These are phyloP conservation scores for Pythium phragmiticola DNA, from an alignment of 352 stramenopile species.

Conservation along the genomic window DNA sequence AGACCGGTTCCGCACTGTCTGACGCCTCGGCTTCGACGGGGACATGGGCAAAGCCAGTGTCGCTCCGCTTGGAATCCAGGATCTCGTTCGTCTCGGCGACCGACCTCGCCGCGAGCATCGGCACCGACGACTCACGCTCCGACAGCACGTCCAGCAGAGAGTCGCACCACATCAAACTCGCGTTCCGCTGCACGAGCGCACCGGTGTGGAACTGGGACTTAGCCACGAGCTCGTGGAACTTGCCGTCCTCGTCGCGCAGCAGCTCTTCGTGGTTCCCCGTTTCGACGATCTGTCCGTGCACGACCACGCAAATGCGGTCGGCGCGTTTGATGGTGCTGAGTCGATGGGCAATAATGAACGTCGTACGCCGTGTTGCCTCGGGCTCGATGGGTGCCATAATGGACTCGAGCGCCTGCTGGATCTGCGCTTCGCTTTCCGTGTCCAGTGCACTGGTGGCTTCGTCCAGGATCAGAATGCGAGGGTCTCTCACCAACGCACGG, in stretches of 20 bases:
- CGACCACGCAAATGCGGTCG: slow-evolving; percentile 38
- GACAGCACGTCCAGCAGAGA: slow-evolving; percentile 18
- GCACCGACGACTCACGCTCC: slow-evolving; percentile 17
- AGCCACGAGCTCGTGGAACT: slow-evolving; percentile 23
- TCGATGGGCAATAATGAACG: slow-evolving; percentile 40
- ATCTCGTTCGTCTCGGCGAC: not conserved
- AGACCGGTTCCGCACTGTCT: not conserved
- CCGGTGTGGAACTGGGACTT: slow-evolving; percentile 6
- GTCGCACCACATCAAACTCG: slow-evolving; percentile 27
- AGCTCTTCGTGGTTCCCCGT: slow-evolving; percentile 26
- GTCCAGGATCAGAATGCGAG: slow-evolving; percentile 2
- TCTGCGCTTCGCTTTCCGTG: not conserved
- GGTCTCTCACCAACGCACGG: slow-evolving; percentile 27
- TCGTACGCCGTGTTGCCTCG: slow-evolving; percentile 41
- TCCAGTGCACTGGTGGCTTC: slow-evolving; percentile 9
- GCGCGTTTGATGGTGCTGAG: slow-evolving; percentile 37
- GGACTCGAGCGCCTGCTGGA: slow-evolving; percentile 25
- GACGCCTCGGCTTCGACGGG: not conserved
- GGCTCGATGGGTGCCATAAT: slow-evolving; percentile 21
- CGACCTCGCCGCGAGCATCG: slow-evolving; percentile 16
- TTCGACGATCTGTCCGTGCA: slow-evolving; percentile 24
- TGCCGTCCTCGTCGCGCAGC: slow-evolving; percentile 10
- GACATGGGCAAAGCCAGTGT: not conserved
- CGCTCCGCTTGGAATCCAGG: slow-evolving; percentile 20
- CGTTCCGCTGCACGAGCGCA: slow-evolving; percentile 15